Evolutionary conservation across 805 yeast genomes (phyloP).

Genomic region (Schizosaccharomyces japonicus): DNA sequence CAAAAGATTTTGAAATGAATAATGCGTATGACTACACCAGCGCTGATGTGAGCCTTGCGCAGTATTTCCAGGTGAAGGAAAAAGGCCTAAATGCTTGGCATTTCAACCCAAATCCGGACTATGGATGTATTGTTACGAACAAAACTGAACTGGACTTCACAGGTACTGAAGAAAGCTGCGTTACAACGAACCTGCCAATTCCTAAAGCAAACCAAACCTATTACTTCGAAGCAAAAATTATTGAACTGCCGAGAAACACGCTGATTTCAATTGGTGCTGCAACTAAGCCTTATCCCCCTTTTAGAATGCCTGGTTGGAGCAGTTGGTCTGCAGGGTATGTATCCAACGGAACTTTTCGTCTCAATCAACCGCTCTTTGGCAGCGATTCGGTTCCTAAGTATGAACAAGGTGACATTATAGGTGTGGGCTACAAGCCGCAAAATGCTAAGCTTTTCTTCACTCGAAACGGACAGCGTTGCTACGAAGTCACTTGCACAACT

Average conservation of each 20-base stretch:
- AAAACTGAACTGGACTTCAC: slow-evolving; percentile 27
- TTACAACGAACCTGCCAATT: slow-evolving; percentile 63
- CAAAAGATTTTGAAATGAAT: neutral
- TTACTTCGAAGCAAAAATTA: slow-evolving; percentile 71
- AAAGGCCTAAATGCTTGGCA: slow-evolving; percentile 84
- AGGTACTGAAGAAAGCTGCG: slow-evolving; percentile 35
- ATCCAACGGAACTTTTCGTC: slow-evolving; percentile 55
- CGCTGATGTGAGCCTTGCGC: slow-evolving; percentile 28
- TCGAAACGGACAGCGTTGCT: slow-evolving; percentile 77
- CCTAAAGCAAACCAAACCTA: slow-evolving; percentile 66
- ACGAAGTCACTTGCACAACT: slow-evolving; percentile 22
- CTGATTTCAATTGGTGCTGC: slow-evolving; percentile 52
- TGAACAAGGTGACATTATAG: slow-evolving; percentile 73
- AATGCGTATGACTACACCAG: slow-evolving; percentile 12
- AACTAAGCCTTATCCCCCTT: slow-evolving; percentile 77
- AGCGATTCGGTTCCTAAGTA: slow-evolving; percentile 32
- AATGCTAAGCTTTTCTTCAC: slow-evolving; percentile 81
- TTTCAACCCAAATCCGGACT: slow-evolving; percentile 29
- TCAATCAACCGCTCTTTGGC: slow-evolving; percentile 51
- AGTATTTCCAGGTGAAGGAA: slow-evolving; percentile 48
- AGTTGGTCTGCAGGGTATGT: slow-evolving; percentile 70
- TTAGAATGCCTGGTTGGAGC: slow-evolving; percentile 81
- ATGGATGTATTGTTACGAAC: slow-evolving; percentile 39
- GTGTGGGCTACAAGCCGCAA: slow-evolving; percentile 66
- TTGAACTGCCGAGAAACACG: slow-evolving; percentile 31